These are phyloP conservation scores for Rasamsonia emersonii DNA, from an alignment of 2,329 filamentous ascomycete genomes.

Conservation along the genomic window DNA sequence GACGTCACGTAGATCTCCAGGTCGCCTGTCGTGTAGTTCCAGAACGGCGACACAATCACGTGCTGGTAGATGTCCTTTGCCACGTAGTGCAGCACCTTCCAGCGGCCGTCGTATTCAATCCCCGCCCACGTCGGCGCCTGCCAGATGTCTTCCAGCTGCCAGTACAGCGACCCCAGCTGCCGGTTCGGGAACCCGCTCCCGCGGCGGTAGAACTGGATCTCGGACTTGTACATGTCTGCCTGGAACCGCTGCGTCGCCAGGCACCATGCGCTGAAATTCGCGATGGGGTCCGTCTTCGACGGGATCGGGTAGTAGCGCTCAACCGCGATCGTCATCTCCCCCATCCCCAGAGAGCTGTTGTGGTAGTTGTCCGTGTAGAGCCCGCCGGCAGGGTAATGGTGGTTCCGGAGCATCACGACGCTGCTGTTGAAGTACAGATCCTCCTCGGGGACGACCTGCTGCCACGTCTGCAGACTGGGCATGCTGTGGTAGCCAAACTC, in stretches of 20 bases:
- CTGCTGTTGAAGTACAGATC: slow-evolving; percentile 52
- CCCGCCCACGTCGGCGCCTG: slow-evolving; percentile 57
- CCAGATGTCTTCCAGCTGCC: slow-evolving; percentile 60
- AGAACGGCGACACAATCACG: slow-evolving; percentile 52
- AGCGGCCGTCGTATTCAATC: slow-evolving; percentile 54
- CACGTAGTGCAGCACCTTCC: slow-evolving; percentile 54
- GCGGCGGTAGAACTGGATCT: slow-evolving; percentile 55
- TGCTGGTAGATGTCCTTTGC: slow-evolving; percentile 50
- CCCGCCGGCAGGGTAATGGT: slow-evolving; percentile 48
- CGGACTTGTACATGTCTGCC: slow-evolving; percentile 51
- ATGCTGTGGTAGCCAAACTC: slow-evolving; percentile 58
- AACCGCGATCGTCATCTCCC: slow-evolving; percentile 51
- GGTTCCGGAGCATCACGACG: slow-evolving; percentile 48
- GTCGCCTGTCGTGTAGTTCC: slow-evolving; percentile 41
- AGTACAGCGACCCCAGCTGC: slow-evolving; percentile 54
- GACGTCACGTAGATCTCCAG: slow-evolving; percentile 49
- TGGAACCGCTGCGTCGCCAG: slow-evolving; percentile 57
- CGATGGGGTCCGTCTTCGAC: slow-evolving; percentile 42
- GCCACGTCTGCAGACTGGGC: slow-evolving; percentile 53
- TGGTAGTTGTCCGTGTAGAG: slow-evolving; percentile 40
- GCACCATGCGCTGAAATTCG: slow-evolving; percentile 55
- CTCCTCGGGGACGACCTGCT: slow-evolving; percentile 41
- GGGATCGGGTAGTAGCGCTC: slow-evolving; percentile 50
- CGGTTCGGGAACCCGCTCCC: slow-evolving; percentile 50
- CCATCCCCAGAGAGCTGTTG: slow-evolving; percentile 29